Evolutionary conservation across 106 monocot genomes (phyloP).

Genomic region (Gastrodia elata): DNA sequence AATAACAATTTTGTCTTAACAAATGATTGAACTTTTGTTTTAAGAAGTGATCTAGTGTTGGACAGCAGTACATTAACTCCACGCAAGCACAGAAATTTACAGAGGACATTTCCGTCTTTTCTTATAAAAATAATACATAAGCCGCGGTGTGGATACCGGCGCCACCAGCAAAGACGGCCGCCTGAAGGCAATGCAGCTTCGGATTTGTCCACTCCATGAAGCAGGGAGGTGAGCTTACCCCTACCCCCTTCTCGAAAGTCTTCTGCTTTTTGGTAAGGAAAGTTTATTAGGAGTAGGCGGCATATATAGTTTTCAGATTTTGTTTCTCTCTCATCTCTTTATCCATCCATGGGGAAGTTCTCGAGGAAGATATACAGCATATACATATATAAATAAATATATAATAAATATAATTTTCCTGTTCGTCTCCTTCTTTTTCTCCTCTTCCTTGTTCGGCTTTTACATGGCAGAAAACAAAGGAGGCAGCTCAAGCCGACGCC

Average conservation of each 20-base stretch:
- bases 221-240: neutral
- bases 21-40: too few species aligned
- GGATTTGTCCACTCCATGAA: neutral
- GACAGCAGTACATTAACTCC: too few species aligned
- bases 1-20: too few species aligned
- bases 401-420: too few species aligned
- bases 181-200: neutral
- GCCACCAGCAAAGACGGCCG: neutral
- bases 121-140: neutral
- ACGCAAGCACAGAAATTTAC: too few species aligned
- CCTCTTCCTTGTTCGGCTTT: neutral
- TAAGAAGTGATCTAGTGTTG: too few species aligned
- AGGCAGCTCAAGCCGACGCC: neutral
- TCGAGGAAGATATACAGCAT: neutral
- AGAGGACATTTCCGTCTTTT: neutral
- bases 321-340: neutral
- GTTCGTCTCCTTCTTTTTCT: neutral
- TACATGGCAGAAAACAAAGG: constrained; percentile 9
- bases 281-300: neutral
- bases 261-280: constrained; percentile 5
- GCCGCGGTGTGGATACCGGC: neutral
- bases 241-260: constrained; percentile 4
- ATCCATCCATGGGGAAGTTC: neutral
- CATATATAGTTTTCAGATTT: neutral
- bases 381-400: too few species aligned